Base-by-base conservation (phyloP, 202 grass and related monocot species). In the Hordeum pubiflorum region DNA sequence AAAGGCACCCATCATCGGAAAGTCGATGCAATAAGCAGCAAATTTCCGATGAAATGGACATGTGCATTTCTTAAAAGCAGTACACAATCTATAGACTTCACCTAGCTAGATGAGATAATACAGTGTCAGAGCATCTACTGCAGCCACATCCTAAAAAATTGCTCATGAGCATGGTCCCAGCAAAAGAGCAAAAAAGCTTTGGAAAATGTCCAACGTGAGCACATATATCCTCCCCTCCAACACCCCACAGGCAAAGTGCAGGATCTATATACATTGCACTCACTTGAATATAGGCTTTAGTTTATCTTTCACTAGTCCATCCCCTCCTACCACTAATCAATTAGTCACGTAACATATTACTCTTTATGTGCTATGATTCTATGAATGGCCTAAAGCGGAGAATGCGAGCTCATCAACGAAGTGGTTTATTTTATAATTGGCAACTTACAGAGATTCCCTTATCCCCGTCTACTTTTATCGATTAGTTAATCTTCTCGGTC, bases 371-470 rank as follows among this genome's bases (percentile, higher is more conserved):
- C 75, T 80, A 84, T 88, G 57, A 50, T 50, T 50, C 46, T 50
- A 50, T 50, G 46, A 90, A 82, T 38, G 60, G 73, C 63, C 82
- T 92, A 88, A 81, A 85, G 58, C n/a, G 43, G 84, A 40, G 62
- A 77, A 31, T 29, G 6, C 36, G 70, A 86, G 46, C 55, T 82
- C 55, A 61, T 86, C 56, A 63, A 88, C 24, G 11, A 76, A 85
- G 85, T 23, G 58, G 69, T 89, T 48, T 54, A 54, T 85, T 86
- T 81, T 71, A 74, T 88, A 87, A 59, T 83, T 77, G 77, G 69
- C 69, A 91, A 93, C 57, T 89, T 87, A 83, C 63, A 78, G 86
- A 89, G 84, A 91, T 91, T 97, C 83, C 81, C 78, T 85, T 91
- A 89, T 83, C 74, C 68, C 61, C 31, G 14, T 56, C 52, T 52